Percentiles rank a stretch among this genome's conserved stretches.
These are phyloP conservation scores for Orbilia ellipsospora DNA, from an alignment of 2,329 filamentous ascomycete genomes.

Conservation along the genomic window DNA sequence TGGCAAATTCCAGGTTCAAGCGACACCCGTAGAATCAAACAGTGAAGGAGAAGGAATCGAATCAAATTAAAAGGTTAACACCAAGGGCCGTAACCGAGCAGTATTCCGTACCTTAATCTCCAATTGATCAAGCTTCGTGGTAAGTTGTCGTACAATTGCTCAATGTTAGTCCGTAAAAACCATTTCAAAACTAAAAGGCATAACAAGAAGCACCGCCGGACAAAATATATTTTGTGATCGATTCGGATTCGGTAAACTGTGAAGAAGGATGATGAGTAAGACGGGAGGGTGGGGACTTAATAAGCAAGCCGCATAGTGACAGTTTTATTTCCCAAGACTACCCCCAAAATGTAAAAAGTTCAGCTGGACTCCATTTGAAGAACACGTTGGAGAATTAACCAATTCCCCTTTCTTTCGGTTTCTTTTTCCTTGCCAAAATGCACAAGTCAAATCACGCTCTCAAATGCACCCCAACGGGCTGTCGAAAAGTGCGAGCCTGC, in stretches of 20 bases:
- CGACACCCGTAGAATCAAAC: not conserved
- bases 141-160: no score
- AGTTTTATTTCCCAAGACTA: not conserved
- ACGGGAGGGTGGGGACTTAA: constrained; percentile 15
- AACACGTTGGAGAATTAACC: constrained; percentile 1
- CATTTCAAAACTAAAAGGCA: no score
- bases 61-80: constrained; percentile 23
- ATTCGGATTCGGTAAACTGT: not conserved
- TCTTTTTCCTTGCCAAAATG: not conserved
- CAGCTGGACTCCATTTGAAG: not conserved
- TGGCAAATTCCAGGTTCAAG: constrained; percentile 41
- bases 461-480: not conserved
- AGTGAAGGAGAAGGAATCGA: constrained; percentile 1
- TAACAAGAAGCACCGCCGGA: no score
- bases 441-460: no score
- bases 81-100: constrained; percentile 33
- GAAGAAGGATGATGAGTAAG: constrained; percentile 23
- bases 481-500: not conserved
- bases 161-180: no score
- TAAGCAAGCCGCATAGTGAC: constrained; percentile 1
- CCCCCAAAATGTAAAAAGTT: not conserved
- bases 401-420: not conserved
- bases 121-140: no score
- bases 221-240: constrained; percentile 6
- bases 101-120: constrained; percentile 34